Evolutionary conservation across 2,329 filamentous ascomycete species (phyloP), one percentile per base, ranked within the genome.

Genomic region (Verruconis gallopava): DNA sequence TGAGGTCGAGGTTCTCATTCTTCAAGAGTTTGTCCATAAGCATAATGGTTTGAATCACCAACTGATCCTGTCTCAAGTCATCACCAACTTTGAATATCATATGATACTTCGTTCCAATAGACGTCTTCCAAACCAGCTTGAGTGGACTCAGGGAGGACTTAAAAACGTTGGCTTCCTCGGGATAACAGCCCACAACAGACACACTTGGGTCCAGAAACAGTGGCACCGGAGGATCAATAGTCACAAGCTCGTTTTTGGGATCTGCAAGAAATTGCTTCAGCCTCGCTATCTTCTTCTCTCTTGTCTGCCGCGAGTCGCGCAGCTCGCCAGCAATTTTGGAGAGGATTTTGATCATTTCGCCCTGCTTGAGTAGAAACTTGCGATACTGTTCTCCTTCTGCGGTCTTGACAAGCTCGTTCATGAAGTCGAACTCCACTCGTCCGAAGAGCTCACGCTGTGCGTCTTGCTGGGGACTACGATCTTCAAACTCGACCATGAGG

Each of bases 61-160:
- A 75, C 57, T 98, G 91, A 55, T 98, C 91, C 61, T 98, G 91
- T 12, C 91, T 82, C 40, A 98, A 69, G 57, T 98, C 91, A 56
- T 98, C 91, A 25, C 91, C 91, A 1, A 86, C 86, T 61, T 98
- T 98, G 74, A 98, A 98, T 41, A 96, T 81, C 48, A 98, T 82
- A 6, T 89, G 81, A 56, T 96, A 98, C 20, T 3, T 81, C 30
- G 72, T 73, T 5, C 83, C 84, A 2, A 74, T 74, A 0, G 75
- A 71, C 0, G 88, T 93, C 55, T 81, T 88, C 65, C 96, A 95
- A 6, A 83, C 84, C 46, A 95, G 77, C 51, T 91, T 85, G 46
- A 98, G 81, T 0, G 91, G 91, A 34, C 85, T 86, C 5, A 98
- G 65, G 0, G 86, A 91, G 1, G 91, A 98, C 57, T 96, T 98